A percentile compares a stretch with the other conserved stretches of the same genome.
phyloP scores from a whole-genome alignment of 225 moss, liverwort and hornwort genomes.

The Straminergon stramineum region DNA sequence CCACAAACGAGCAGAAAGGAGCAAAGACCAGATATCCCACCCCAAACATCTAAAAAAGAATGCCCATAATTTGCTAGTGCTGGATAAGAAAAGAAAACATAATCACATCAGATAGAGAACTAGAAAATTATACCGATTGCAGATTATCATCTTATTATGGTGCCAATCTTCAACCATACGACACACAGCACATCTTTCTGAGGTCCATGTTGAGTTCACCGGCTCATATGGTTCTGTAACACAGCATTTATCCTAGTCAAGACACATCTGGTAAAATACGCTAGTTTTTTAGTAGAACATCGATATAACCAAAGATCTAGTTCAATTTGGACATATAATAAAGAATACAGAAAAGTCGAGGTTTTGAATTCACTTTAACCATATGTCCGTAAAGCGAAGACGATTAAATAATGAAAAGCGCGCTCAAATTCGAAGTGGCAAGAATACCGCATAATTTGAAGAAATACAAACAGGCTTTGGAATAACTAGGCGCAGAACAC shows the following conservation, averaged over 20 bases:
- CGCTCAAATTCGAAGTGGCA: not conserved
- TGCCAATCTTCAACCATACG: constrained; percentile 99
- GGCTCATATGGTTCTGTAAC: constrained; percentile 73
- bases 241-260: constrained; percentile 3
- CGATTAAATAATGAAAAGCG: not conserved
- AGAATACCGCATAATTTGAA: not conserved
- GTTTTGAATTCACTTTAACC: not conserved
- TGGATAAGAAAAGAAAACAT: not conserved
- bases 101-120: not conserved
- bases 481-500: not conserved
- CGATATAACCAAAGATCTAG: not conserved
- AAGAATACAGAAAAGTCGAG: not conserved
- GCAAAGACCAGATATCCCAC: not conserved
- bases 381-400: not conserved
- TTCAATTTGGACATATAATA: not conserved
- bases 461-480: not conserved
- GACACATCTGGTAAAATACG: not conserved
- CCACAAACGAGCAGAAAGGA: not conserved
- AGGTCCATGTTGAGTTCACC: constrained; percentile 84
- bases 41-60: not conserved
- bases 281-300: not conserved
- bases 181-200: constrained; percentile 97
- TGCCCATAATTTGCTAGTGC: not conserved
- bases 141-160: constrained; percentile 97
- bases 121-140: constrained; percentile 54